phyloP scores from a whole-genome alignment of 176 grass and related monocot species.

The Aegilops tauschii region DNA sequence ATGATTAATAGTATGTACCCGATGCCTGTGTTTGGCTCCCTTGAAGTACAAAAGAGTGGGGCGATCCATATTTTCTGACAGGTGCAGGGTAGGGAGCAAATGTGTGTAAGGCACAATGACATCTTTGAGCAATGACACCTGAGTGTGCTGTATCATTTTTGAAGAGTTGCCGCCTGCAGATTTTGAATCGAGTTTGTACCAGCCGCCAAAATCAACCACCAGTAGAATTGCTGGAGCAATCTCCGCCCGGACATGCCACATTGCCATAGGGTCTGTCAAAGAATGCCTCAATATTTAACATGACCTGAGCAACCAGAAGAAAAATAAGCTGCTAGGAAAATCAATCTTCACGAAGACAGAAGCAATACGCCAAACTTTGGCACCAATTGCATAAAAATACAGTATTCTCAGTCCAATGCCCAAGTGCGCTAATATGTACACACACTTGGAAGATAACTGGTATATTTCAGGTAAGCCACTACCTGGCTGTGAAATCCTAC shows the following conservation, averaged over 20 bases:
- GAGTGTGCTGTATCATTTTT: slow-evolving; percentile 66
- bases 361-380: too few species aligned
- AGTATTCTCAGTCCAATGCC: too few species aligned
- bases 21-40: slow-evolving; percentile 87
- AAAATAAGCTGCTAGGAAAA: slow-evolving; percentile 47
- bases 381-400: too few species aligned
- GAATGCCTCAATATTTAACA: slow-evolving; percentile 83
- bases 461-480: neutral
- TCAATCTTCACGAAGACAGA: too few species aligned
- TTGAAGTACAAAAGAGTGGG: slow-evolving; percentile 87
- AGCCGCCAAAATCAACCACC: slow-evolving; percentile 96
- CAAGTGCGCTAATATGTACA: too few species aligned
- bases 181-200: slow-evolving; percentile 84
- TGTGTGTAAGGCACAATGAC: slow-evolving; percentile 96
- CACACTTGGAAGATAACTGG: too few species aligned
- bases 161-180: slow-evolving; percentile 44
- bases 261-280: slow-evolving; percentile 91
- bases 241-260: slow-evolving; percentile 86
- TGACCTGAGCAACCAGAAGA: slow-evolving; percentile 67
- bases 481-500: neutral
- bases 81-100: slow-evolving; percentile 62
- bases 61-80: slow-evolving; percentile 53
- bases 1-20: slow-evolving; percentile 53
- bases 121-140: slow-evolving; percentile 95
- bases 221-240: slow-evolving; percentile 85